Conservation (phyloP, 352 stramenopile genomes). For the Globisporangium mamillatum region DNA sequence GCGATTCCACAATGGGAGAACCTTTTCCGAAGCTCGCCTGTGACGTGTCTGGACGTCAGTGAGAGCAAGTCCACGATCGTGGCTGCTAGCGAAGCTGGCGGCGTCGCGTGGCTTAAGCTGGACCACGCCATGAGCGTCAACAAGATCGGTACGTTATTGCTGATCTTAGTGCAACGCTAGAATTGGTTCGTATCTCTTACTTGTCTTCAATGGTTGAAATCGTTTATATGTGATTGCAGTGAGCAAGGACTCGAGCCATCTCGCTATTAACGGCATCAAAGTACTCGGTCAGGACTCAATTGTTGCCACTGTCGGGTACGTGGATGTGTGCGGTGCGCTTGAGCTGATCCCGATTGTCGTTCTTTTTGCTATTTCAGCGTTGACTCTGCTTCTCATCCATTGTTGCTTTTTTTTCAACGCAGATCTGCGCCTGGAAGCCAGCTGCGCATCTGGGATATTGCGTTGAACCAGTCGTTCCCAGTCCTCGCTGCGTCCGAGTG, state of each 20-base stretch:
- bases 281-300: slow-evolving; percentile 64
- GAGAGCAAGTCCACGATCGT: slow-evolving; percentile 47
- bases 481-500: slow-evolving; percentile 57
- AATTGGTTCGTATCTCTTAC: neutral
- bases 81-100: slow-evolving; percentile 44
- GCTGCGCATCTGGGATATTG: slow-evolving; percentile 75
- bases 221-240: slow-evolving; percentile 19
- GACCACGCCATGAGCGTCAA: slow-evolving; percentile 44
- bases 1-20: slow-evolving; percentile 60
- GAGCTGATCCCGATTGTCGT: too few species aligned
- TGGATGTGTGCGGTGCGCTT: neutral
- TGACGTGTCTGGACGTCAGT: slow-evolving; percentile 61
- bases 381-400: neutral
- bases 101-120: slow-evolving; percentile 67
- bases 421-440: slow-evolving; percentile 56
- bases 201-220: neutral
- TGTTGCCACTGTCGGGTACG: slow-evolving; percentile 68
- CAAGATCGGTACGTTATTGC: slow-evolving; percentile 42
- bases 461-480: slow-evolving; percentile 51
- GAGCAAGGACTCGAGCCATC: slow-evolving; percentile 46
- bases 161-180: neutral
- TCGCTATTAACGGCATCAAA: slow-evolving; percentile 67
- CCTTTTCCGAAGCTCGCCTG: slow-evolving; percentile 36
- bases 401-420: neutral
- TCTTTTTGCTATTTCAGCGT: neutral